phyloP scores from a whole-genome alignment of 148 eudicot genomes.

The Vaccinium myrtillus region DNA sequence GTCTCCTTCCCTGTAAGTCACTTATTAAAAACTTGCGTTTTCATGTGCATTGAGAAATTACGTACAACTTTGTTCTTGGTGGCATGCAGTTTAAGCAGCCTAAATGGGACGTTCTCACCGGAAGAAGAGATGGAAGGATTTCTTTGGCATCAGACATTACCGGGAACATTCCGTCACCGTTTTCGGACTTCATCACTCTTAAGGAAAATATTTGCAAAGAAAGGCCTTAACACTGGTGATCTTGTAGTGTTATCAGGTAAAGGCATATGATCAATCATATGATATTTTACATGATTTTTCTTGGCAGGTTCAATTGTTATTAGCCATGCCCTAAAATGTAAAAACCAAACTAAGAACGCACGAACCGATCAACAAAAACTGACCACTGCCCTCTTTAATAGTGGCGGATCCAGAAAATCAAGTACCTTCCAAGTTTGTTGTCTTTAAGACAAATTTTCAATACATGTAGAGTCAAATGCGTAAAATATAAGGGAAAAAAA shows the following conservation, averaged over 20 bases:
- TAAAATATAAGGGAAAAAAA: no score
- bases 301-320: not conserved
- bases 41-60: no score
- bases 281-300: not conserved
- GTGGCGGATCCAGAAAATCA: no score
- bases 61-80: not conserved
- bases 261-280: not conserved
- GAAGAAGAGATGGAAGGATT: constrained; percentile 27
- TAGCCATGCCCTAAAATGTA: not conserved
- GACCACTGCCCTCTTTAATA: no score
- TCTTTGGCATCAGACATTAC: constrained; percentile 5
- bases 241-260: constrained; percentile 46
- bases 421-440: no score
- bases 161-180: constrained; percentile 17
- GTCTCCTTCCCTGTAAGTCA: constrained; percentile 14
- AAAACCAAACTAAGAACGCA: not conserved
- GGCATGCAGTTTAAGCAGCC: not conserved
- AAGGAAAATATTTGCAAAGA: constrained; percentile 10
- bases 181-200: constrained; percentile 14
- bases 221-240: constrained; percentile 16
- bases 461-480: no score
- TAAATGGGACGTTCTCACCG: constrained; percentile 22
- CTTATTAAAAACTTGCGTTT: not conserved
- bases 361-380: not conserved
- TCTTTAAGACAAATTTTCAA: no score